Evolutionary conservation across 2,329 filamentous ascomycete genomes (phyloP), one percentile per base, ranked within the genome.

Genomic region (Microdochium bolleyi): DNA sequence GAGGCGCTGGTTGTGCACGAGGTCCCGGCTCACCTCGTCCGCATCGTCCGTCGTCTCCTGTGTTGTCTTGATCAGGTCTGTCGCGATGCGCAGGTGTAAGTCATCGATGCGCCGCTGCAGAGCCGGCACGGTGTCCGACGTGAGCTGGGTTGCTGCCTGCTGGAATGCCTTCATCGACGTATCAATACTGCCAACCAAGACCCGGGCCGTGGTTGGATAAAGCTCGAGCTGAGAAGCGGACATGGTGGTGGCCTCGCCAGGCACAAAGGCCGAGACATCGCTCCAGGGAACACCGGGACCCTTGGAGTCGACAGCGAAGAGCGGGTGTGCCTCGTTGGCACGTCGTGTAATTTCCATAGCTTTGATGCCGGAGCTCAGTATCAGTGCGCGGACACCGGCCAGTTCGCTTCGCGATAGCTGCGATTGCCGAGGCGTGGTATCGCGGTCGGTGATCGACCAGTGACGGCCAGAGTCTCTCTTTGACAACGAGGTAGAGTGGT

Each of bases 341-440:
- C 86, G 81, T 3, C 84, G 79, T 25, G 78, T 77, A 52, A 96
- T 88, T 63, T 94, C 89, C 62, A 84, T 84, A 0, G 92, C 92
- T 70, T 95, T 95, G 63, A 96, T 85, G n/a, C 91, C 92, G 0
- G 90, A 89, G 57, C 85, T 88, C 22, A 95, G 75, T 41, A 96
- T 80, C 9, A 95, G 75, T 1, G 89, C 82, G 53, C 84, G 80
- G 2, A 92, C 78, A n/a, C 90, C 84, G 16, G 88, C 87, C 51
- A 95, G 79, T 60, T 96, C 92, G n/a, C 82, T 81, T 60, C 79
- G 83, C 10, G 78, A 84, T 27, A 88, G 67, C 11, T 65, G 67
- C n/a, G 64, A 62, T 48, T 66, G 70, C 19, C 71, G 68, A 5
- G 66, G 63, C 3, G 68, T 64, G 3, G 64, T 59, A 27, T 61